These are phyloP conservation scores for Ophiocordyceps polyrhachis-furcata DNA, from an alignment of 2,329 filamentous ascomycete genomes.

Conservation along the genomic window DNA sequence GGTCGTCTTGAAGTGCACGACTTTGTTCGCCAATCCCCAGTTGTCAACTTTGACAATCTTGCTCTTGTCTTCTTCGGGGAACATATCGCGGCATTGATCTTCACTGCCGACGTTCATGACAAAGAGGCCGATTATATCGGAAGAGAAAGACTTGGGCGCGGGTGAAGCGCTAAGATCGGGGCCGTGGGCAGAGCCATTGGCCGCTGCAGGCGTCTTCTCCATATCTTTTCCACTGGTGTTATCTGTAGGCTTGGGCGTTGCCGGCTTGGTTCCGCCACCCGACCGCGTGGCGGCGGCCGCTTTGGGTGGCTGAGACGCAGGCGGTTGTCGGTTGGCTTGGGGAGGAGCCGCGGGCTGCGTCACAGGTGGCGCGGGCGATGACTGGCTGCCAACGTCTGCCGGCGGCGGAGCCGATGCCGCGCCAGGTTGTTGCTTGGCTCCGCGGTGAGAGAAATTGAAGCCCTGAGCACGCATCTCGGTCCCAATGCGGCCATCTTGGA, in stretches of 20 bases:
- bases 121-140: constrained; percentile 70
- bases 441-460: constrained; percentile 96
- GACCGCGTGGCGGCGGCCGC: constrained; percentile 18
- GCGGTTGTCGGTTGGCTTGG: constrained; percentile 17
- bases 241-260: constrained; percentile 29
- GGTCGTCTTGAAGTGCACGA: constrained; percentile 63
- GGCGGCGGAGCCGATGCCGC: constrained; percentile 16
- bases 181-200: constrained; percentile 35
- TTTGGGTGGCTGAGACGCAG: constrained; percentile 22
- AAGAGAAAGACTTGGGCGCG: constrained; percentile 37
- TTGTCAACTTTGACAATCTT: constrained; percentile 70
- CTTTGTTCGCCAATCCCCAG: constrained; percentile 61
- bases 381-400: constrained; percentile 10
- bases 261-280: constrained; percentile 18
- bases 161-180: constrained; percentile 37
- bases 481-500: constrained; percentile 87
- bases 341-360: constrained; percentile 16
- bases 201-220: constrained; percentile 31
- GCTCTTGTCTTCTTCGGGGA: constrained; percentile 61
- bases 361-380: constrained; percentile 18
- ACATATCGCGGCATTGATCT: constrained; percentile 65
- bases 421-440: constrained; percentile 51
- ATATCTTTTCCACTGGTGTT: constrained; percentile 28
- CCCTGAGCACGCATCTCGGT: constrained; percentile 98
- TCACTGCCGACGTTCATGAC: constrained; percentile 72